A percentile compares a stretch with the other conserved stretches of the same genome.
Conservation (phyloP, 2,329 filamentous ascomycete genomes). For the Tolypocladium guangdongense region DNA sequence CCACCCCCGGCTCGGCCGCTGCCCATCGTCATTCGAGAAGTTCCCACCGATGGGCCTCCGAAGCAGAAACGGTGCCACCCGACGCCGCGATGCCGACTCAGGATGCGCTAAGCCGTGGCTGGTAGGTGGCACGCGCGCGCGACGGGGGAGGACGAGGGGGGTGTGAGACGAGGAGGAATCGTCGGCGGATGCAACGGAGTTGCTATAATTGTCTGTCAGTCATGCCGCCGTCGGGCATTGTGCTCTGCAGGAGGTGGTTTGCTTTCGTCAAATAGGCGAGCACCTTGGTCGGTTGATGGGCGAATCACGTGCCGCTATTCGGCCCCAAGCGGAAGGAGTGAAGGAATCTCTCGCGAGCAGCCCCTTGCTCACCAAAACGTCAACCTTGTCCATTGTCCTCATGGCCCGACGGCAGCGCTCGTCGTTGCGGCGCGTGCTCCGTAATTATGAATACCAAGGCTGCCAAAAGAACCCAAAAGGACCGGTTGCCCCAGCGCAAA, state of each 20-base stretch:
- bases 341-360: no score
- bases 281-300: no score
- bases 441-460: no score
- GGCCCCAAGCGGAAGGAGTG: no score
- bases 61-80: not conserved
- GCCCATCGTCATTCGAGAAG: not conserved
- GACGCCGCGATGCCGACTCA: not conserved
- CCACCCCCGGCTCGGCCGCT: not conserved
- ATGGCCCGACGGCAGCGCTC: no score
- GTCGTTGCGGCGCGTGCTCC: not conserved
- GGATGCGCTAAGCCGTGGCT: slow-evolving; percentile 9
- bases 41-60: not conserved
- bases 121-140: slow-evolving; percentile 10
- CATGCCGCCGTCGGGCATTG: not conserved
- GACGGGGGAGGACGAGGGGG: not conserved
- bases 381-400: no score
- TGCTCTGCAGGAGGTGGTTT: no score
- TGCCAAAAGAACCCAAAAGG: slow-evolving; percentile 1
- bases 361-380: no score
- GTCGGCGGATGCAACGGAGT: not conserved
- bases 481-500: not conserved
- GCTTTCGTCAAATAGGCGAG: no score
- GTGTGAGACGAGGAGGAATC: not conserved
- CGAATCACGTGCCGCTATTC: no score
- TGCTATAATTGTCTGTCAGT: not conserved